These are phyloP conservation scores for Cylindrotheca fusiformis DNA, from an alignment of 108 stramenopile species.

Conservation along the genomic window DNA sequence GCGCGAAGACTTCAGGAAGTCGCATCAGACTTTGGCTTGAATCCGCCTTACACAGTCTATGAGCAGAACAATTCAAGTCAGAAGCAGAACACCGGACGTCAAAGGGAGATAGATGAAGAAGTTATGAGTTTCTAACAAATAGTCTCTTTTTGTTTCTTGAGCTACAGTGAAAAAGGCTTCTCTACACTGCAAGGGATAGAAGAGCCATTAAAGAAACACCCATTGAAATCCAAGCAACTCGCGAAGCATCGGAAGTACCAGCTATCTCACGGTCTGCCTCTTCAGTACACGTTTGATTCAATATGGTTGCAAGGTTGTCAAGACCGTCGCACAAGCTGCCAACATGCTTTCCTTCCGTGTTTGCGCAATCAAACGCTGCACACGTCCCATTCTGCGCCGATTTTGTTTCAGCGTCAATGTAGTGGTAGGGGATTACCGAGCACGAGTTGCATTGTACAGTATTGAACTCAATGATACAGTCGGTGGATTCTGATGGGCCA, in stretches of 20 bases:
- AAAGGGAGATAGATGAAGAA: too few relatives aligned
- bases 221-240: too few relatives aligned
- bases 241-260: too few relatives aligned
- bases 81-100: too few relatives aligned
- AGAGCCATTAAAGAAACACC: too few relatives aligned
- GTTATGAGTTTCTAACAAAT: too few relatives aligned
- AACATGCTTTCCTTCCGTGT: background rate
- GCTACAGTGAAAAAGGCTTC: too few relatives aligned
- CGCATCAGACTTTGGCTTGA: constrained; percentile 22
- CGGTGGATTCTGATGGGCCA: background rate
- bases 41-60: too few relatives aligned
- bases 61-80: too few relatives aligned
- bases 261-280: too few relatives aligned
- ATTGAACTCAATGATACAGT: constrained; percentile 5
- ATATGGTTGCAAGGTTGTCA: background rate
- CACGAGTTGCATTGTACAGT: constrained; percentile 1
- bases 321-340: background rate
- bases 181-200: too few relatives aligned
- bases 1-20: constrained; percentile 48
- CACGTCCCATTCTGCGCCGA: background rate
- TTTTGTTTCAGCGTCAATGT: background rate
- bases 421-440: background rate
- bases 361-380: constrained; percentile 12
- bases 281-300: background rate
- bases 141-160: too few relatives aligned